A percentile compares a stretch with the other conserved stretches of the same genome.
These are phyloP conservation scores for Kwoniella newhampshirensis DNA, from an alignment of 768 basidiomycete genomes.

Conservation along the genomic window DNA sequence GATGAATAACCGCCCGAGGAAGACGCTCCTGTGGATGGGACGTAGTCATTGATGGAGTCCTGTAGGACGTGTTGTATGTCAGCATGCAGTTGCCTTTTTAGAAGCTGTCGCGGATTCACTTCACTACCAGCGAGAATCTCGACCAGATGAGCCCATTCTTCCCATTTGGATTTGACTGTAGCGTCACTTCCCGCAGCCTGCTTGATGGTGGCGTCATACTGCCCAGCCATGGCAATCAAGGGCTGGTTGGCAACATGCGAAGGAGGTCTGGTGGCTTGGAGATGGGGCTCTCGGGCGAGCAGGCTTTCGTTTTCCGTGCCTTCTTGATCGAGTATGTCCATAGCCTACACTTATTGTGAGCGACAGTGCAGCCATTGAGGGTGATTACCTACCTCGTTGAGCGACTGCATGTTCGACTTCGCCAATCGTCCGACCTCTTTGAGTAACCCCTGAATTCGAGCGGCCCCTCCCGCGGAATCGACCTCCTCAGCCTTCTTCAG, in stretches of 20 bases:
- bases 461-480: conserved; percentile 70
- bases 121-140: conserved; percentile 69
- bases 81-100: background rate
- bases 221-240: conserved; percentile 67
- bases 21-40: conserved; percentile 57
- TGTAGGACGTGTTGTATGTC: conserved; percentile 9
- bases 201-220: conserved; percentile 69
- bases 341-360: conserved; percentile 60
- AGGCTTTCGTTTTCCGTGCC: conserved; percentile 55
- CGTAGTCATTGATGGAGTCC: conserved; percentile 40
- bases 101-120: conserved; percentile 50
- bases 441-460: conserved; percentile 68
- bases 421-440: conserved; percentile 71
- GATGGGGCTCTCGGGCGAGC: conserved; percentile 50
- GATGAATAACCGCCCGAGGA: conserved; percentile 20
- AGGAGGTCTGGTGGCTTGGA: conserved; percentile 58
- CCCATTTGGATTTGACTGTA: conserved; percentile 77
- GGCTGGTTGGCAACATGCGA: conserved; percentile 79
- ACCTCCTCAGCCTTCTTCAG: conserved; percentile 83
- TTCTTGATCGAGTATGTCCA: conserved; percentile 88
- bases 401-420: conserved; percentile 61
- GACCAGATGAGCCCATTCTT: conserved; percentile 77
- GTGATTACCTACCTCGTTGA: conserved; percentile 67
- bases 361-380: background rate
- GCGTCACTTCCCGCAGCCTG: conserved; percentile 75